These are phyloP conservation scores for Leersia perrieri DNA, from an alignment of 176 grass and related monocot species.

Conservation along the genomic window DNA sequence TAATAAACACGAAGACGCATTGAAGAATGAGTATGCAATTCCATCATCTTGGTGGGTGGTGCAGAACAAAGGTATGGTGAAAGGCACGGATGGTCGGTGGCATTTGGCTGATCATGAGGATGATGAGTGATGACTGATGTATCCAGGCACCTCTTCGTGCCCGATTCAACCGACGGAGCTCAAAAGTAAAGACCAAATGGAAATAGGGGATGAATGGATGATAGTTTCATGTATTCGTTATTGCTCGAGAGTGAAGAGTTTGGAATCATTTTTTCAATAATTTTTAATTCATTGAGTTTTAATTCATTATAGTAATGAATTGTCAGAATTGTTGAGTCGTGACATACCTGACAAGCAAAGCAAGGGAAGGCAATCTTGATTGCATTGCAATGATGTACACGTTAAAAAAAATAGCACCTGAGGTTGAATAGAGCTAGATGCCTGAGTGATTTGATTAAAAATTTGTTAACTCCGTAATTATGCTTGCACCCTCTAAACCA, in stretches of 20 bases:
- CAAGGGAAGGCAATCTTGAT: neutral
- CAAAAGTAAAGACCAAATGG: neutral
- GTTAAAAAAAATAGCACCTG: neutral
- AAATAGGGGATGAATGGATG: no score
- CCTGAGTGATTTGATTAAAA: neutral
- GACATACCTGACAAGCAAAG: neutral
- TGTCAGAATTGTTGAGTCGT: slow-evolving; percentile 1
- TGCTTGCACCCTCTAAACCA: neutral
- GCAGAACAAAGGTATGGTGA: slow-evolving; percentile 78
- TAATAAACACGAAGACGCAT: slow-evolving; percentile 67
- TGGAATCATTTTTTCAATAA: slow-evolving; percentile 11
- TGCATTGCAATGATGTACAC: neutral
- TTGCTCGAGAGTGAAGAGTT: slow-evolving; percentile 14
- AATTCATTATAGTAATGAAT: neutral
- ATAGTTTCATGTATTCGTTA: neutral
- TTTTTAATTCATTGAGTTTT: neutral
- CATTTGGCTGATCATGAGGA: slow-evolving; percentile 64
- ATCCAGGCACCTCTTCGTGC: slow-evolving; percentile 8
- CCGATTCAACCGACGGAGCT: neutral
- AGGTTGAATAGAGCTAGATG: neutral
- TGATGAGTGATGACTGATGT: slow-evolving; percentile 45
- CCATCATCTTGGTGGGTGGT: slow-evolving; percentile 70
- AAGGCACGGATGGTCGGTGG: slow-evolving; percentile 66
- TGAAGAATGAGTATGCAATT: slow-evolving; percentile 72
- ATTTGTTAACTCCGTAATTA: neutral